These are phyloP conservation scores for Megacollybia marginata DNA, from an alignment of 768 basidiomycete genomes.

Conservation along the genomic window DNA sequence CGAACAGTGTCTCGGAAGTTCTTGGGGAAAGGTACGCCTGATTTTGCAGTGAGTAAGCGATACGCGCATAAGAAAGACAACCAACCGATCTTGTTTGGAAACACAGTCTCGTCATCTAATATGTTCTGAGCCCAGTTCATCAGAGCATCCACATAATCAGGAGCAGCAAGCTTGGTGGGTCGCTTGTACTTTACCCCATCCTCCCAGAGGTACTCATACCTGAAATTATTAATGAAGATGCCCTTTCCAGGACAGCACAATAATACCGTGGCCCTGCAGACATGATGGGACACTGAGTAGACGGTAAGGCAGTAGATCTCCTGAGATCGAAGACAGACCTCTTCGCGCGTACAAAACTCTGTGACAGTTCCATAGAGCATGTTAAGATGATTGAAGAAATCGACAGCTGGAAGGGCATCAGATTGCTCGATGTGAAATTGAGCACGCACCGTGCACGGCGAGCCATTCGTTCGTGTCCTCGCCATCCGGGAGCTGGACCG, in stretches of 20 bases:
- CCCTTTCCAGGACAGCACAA: background rate
- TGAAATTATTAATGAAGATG: conserved; percentile 20
- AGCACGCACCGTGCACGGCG: conserved; percentile 85
- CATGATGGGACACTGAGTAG: conserved; percentile 86
- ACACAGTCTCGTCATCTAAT: conserved; percentile 86
- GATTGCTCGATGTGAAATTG: background rate
- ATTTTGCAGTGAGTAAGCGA: background rate
- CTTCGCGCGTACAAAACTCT: conserved; percentile 93
- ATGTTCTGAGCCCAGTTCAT: conserved; percentile 98
- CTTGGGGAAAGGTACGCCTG: conserved; percentile 86
- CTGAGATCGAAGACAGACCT: conserved; percentile 41
- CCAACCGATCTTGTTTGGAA: conserved; percentile 92
- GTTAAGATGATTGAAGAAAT: conserved; percentile 99
- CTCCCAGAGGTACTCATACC: conserved; percentile 95
- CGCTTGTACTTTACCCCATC: conserved; percentile 82
- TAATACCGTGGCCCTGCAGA: conserved; percentile 86
- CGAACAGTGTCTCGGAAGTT: conserved; percentile 88
- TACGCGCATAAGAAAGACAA: background rate
- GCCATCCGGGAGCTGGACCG: conserved; percentile 92
- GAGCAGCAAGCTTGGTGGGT: conserved; percentile 90
- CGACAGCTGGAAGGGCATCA: conserved; percentile 60
- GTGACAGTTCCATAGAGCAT: conserved; percentile 99
- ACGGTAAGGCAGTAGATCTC: background rate
- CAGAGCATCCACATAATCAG: conserved; percentile 93
- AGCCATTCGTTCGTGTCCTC: conserved; percentile 99